Percentiles rank a stretch among this genome's conserved stretches.
Evolutionary conservation across 768 basidiomycete species (phyloP).

Genomic region (Scleroderma bovista): DNA sequence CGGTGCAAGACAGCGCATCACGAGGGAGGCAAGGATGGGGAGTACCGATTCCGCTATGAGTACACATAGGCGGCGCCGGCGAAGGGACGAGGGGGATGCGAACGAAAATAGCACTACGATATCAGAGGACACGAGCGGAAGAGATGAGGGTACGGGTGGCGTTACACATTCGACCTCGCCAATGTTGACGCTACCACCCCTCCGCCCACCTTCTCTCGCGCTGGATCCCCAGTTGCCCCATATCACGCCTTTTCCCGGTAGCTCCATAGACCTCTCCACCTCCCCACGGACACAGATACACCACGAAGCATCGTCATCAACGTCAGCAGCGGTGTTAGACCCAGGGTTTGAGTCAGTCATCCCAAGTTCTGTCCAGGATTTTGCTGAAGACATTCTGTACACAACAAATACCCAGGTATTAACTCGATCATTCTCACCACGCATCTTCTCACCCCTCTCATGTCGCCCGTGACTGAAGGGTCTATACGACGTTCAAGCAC

Average conservation of each 20-base stretch:
- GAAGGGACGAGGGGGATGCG: background rate
- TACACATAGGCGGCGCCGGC: background rate
- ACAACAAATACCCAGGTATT: constrained; percentile 27
- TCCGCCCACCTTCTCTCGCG: constrained; percentile 8
- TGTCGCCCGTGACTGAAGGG: constrained; percentile 19
- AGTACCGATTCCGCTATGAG: constrained; percentile 18
- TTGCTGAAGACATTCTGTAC: constrained; percentile 8
- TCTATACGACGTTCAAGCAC: background rate
- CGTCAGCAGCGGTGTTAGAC: background rate
- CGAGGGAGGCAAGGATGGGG: constrained; percentile 36
- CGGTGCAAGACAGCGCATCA: constrained; percentile 68
- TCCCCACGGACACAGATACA: background rate
- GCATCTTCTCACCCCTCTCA: constrained; percentile 19
- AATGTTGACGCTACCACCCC: constrained; percentile 1
- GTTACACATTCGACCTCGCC: background rate
- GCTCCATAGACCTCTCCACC: background rate
- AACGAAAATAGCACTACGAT: constrained; percentile 1
- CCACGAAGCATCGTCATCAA: background rate
- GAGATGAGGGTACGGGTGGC: background rate
- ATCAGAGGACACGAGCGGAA: constrained; percentile 2
- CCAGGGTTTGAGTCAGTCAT: constrained; percentile 6
- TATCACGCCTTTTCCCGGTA: constrained; percentile 11
- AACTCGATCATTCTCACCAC: constrained; percentile 14
- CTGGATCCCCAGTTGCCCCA: constrained; percentile 23
- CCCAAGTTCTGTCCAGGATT: constrained; percentile 6